A percentile compares a stretch with the other conserved stretches of the same genome.
Conservation (phyloP, 768 basidiomycete genomes). For the Boletus subparvulus region DNA sequence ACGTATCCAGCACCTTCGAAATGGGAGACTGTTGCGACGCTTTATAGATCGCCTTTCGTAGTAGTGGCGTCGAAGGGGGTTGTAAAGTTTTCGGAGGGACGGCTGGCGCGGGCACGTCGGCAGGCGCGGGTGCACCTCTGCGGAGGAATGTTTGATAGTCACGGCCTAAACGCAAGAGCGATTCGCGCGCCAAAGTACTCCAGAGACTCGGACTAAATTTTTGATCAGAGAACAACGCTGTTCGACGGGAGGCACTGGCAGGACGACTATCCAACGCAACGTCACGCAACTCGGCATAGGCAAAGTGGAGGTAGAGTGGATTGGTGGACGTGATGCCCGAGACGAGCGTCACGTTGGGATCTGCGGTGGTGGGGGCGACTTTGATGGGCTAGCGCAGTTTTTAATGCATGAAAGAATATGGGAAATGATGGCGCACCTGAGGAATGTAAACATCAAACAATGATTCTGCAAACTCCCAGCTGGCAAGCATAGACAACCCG, state of each 20-base stretch:
- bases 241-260: constrained; percentile 44
- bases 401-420: neutral
- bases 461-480: constrained; percentile 64
- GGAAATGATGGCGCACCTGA: constrained; percentile 40
- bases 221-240: constrained; percentile 65
- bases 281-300: constrained; percentile 60
- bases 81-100: constrained; percentile 29
- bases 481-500: constrained; percentile 48
- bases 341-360: constrained; percentile 56
- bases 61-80: constrained; percentile 37
- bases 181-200: constrained; percentile 56
- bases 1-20: constrained; percentile 49
- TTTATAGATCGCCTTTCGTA: constrained; percentile 42
- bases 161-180: constrained; percentile 57
- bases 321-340: constrained; percentile 62
- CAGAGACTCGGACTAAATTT: constrained; percentile 65
- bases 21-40: constrained; percentile 48
- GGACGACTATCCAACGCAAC: constrained; percentile 47
- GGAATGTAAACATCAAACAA: constrained; percentile 60
- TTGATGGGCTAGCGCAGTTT: constrained; percentile 42
- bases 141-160: constrained; percentile 70
- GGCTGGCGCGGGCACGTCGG: constrained; percentile 20
- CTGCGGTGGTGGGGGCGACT: constrained; percentile 44
- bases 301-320: constrained; percentile 56
- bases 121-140: constrained; percentile 44